Evolutionary conservation across 306 rosid genomes (phyloP).

Genomic region (Hippophae rhamnoides): DNA sequence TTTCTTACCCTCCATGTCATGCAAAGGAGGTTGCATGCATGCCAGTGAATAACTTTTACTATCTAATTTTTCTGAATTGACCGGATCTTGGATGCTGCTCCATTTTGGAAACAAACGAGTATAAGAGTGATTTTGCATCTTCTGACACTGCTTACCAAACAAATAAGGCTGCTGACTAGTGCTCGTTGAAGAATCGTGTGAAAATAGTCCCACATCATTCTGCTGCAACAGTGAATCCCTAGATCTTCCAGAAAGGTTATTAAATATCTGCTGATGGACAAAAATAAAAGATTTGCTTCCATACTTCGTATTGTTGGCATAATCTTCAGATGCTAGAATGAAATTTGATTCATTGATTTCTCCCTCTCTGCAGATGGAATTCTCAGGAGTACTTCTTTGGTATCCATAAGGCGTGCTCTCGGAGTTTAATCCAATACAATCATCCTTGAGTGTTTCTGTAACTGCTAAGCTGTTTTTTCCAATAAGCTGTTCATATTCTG

Average conservation of each 20-base stretch:
- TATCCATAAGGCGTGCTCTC: conserved; percentile 25
- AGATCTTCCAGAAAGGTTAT: conserved; percentile 29
- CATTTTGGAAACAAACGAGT: conserved; percentile 25
- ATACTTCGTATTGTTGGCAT: conserved; percentile 20
- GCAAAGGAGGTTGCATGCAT: conserved; percentile 35
- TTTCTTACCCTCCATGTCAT: conserved; percentile 37
- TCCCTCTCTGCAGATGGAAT: conserved; percentile 16
- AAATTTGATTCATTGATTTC: conserved; percentile 33
- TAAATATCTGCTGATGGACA: conserved; percentile 36
- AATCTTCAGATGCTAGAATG: conserved; percentile 30
- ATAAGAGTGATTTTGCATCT: conserved; percentile 27
- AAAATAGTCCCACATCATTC: conserved; percentile 28
- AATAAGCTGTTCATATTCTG: conserved; percentile 22
- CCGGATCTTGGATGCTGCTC: conserved; percentile 26
- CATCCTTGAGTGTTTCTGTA: conserved; percentile 30
- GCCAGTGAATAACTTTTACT: conserved; percentile 26
- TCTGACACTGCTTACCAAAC: conserved; percentile 30
- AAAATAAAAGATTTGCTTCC: conserved; percentile 30
- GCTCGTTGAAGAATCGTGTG: conserved; percentile 28
- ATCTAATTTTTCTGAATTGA: conserved; percentile 21
- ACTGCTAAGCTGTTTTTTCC: conserved; percentile 28
- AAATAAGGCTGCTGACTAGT: conserved; percentile 23
- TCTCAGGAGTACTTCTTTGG: conserved; percentile 31
- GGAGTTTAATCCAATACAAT: conserved; percentile 33
- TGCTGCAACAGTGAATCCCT: conserved; percentile 31